Conservation (phyloP, 2,329 filamentous ascomycete genomes). For the Pseudogymnoascus sp. region DNA sequence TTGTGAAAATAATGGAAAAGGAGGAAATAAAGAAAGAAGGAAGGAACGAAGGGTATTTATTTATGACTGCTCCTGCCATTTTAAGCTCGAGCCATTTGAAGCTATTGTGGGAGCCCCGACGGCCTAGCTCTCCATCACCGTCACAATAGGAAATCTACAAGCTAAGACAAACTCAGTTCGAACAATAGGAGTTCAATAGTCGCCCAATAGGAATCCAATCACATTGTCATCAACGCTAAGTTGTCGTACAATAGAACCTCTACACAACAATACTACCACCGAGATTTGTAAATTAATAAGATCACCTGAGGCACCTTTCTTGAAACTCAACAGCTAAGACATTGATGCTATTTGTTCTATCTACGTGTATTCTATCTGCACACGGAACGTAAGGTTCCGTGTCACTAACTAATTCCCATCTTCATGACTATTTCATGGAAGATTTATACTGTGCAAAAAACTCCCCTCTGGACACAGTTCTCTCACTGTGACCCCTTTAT, state of each 20-base stretch:
- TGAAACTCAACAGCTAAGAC: background rate
- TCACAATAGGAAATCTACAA: background rate
- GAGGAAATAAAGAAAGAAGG: background rate
- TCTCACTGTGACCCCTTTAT: conserved; percentile 4
- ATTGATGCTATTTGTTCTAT: conserved; percentile 9
- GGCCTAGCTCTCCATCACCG: background rate
- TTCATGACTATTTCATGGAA: conserved; percentile 1
- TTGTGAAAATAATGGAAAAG: background rate
- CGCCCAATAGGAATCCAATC: background rate
- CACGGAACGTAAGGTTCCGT: background rate
- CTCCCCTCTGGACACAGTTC: background rate
- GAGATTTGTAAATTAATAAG: background rate
- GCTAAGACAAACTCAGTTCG: background rate
- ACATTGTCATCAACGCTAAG: background rate
- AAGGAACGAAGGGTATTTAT: background rate
- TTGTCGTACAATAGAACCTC: background rate
- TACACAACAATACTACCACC: background rate
- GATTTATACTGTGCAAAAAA: background rate
- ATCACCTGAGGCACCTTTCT: background rate
- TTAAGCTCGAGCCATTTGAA: background rate
- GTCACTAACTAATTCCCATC: background rate
- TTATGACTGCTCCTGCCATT: background rate
- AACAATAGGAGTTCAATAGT: background rate
- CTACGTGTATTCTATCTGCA: conserved; percentile 7
- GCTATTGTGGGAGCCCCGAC: background rate